Conservation (phyloP, 75 land plant genomes). For the Isoetes taiwanensis region DNA sequence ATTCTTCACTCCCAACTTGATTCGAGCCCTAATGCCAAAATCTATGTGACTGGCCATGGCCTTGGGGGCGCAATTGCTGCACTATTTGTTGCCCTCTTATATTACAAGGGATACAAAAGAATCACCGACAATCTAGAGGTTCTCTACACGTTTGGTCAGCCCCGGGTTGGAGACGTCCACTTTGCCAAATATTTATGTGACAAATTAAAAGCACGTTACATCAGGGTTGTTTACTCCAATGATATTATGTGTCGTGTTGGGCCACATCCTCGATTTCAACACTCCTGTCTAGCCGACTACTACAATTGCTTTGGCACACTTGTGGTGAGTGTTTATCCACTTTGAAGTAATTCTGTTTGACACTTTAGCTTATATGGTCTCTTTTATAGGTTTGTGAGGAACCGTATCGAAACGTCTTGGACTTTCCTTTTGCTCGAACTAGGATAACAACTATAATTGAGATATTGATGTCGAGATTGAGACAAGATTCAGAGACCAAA, state of each 20-base stretch:
- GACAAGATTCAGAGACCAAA: not conserved
- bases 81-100: not conserved
- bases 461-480: not conserved
- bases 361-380: not conserved
- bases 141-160: conserved; percentile 7
- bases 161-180: not conserved
- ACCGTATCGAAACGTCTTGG: not conserved
- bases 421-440: too few species aligned
- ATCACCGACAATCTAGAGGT: not conserved
- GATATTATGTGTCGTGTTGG: not conserved
- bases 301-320: not conserved
- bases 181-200: not conserved
- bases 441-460: too few species aligned
- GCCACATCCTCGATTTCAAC: not conserved
- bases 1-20: too few species aligned
- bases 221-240: not conserved
- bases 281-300: not conserved
- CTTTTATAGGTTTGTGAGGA: not conserved
- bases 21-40: conserved; percentile 7
- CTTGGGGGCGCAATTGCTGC: not conserved
- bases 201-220: not conserved
- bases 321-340: not conserved
- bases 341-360: not conserved
- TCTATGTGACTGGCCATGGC: conserved; percentile 5
- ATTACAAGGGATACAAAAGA: not conserved